Percentiles rank a stretch among this genome's conserved stretches.
Conservation (phyloP, 306 rosid genomes). For the Gastrolobium bilobum region DNA sequence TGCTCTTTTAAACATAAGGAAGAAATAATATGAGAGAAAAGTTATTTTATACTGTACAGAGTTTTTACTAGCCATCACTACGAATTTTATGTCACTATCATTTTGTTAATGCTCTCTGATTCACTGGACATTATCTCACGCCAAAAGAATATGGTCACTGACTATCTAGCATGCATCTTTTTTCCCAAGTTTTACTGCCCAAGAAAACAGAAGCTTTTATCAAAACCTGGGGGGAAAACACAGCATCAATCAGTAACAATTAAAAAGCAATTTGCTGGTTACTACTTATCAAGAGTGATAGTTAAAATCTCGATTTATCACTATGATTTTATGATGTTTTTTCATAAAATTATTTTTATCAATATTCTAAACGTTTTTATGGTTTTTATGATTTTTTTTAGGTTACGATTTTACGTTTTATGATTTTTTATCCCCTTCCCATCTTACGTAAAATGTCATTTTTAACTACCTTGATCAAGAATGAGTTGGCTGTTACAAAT, state of each 20-base stretch:
- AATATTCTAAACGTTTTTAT: too few relatives aligned
- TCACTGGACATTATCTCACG: constrained; percentile 46
- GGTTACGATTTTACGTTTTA: too few relatives aligned
- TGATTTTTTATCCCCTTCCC: too few relatives aligned
- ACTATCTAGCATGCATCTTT: not conserved
- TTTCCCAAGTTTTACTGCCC: not conserved
- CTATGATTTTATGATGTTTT: too few relatives aligned
- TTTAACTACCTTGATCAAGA: too few relatives aligned
- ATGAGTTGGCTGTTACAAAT: too few relatives aligned
- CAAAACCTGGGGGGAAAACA: not conserved
- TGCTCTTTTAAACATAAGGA: constrained; percentile 24
- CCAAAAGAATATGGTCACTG: constrained; percentile 17
- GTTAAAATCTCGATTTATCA: too few relatives aligned
- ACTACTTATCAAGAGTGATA: not conserved
- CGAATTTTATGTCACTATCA: constrained; percentile 28
- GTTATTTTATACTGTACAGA: constrained; percentile 31
- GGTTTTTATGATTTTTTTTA: too few relatives aligned
- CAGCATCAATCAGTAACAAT: not conserved
- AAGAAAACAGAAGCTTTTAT: not conserved
- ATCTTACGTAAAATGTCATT: too few relatives aligned
- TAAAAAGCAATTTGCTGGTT: not conserved
- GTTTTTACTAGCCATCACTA: constrained; percentile 34
- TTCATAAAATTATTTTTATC: too few relatives aligned
- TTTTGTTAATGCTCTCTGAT: constrained; percentile 53
- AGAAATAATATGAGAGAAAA: constrained; percentile 4